A percentile compares a stretch with the other conserved stretches of the same genome.
phyloP scores from a whole-genome alignment of 441 rosid genomes.

The Brassica balearica region DNA sequence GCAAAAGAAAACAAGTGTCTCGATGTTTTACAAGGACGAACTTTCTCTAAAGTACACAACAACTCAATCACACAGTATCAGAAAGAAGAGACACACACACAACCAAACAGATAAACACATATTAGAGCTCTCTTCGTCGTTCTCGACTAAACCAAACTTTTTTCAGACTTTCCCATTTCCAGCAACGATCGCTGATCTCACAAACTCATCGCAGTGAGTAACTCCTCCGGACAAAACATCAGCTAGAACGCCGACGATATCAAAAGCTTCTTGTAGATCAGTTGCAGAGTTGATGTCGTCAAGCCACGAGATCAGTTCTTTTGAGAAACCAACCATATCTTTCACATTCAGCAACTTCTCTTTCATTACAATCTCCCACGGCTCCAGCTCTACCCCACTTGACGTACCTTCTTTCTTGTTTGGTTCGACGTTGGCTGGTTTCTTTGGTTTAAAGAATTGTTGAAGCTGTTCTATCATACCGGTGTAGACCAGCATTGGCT shows the following conservation, averaged over 20 bases:
- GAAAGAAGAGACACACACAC: constrained; percentile 23
- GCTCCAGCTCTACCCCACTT: constrained; percentile 64
- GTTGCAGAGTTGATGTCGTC: constrained; percentile 83
- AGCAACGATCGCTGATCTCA: constrained; percentile 66
- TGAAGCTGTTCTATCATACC: constrained; percentile 99
- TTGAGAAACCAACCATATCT: constrained; percentile 93
- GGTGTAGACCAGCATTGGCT: constrained; percentile 94
- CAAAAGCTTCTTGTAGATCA: constrained; percentile 95
- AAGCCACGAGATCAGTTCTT: constrained; percentile 89
- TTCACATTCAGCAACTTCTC: constrained; percentile 75
- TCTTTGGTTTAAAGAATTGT: constrained; percentile 77
- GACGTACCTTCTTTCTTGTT: constrained; percentile 60
- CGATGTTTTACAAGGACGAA: constrained; percentile 30
- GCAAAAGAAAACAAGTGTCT: constrained; percentile 19
- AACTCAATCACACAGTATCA: constrained; percentile 29
- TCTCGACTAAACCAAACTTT: constrained; percentile 21
- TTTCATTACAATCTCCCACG: constrained; percentile 92
- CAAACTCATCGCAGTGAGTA: constrained; percentile 79
- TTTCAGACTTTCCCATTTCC: constrained; percentile 77
- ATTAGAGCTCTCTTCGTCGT: constrained; percentile 30
- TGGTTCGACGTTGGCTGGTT: constrained; percentile 45
- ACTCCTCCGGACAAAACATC: constrained; percentile 87
- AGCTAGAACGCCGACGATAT: constrained; percentile 74
- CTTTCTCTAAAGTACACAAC: constrained; percentile 23
- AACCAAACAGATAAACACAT: constrained; percentile 6